Conservation (phyloP, 768 basidiomycete species). For the Clavulina sp. region DNA sequence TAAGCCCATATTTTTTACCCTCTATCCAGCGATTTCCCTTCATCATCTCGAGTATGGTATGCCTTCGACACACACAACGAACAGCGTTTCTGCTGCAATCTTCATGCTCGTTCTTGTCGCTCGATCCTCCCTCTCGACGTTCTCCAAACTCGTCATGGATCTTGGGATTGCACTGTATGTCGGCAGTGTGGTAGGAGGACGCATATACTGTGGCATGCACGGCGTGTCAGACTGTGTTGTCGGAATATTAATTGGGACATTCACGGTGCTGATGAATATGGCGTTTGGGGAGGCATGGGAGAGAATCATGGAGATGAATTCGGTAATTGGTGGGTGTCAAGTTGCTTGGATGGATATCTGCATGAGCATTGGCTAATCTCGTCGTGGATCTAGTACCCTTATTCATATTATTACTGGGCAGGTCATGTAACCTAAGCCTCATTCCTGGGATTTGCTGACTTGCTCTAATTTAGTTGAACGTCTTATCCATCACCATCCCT, state of each 20-base stretch:
- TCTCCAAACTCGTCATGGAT: no score
- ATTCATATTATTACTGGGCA: no score
- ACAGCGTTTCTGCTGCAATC: conserved; percentile 75
- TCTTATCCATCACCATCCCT: conserved; percentile 75
- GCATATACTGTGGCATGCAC: conserved; percentile 81
- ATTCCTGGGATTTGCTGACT: no score
- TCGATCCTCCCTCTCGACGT: no score
- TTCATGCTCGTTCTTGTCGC: conserved; percentile 34
- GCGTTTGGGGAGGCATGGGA: conserved; percentile 24
- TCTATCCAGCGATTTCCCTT: conserved; percentile 41
- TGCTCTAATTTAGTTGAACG: no score
- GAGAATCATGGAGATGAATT: conserved; percentile 17
- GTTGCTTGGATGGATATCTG: background rate
- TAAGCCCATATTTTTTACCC: no score
- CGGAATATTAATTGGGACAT: conserved; percentile 45
- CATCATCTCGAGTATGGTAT: conserved; percentile 90
- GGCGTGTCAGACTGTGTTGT: conserved; percentile 55
- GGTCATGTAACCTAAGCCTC: no score
- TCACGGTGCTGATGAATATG: conserved; percentile 37
- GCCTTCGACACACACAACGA: conserved; percentile 89
- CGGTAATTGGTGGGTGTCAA: conserved; percentile 16
- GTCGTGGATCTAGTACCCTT: conserved; percentile 18
- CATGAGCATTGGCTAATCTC: conserved; percentile 9
- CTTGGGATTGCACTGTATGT: conserved; percentile 42
- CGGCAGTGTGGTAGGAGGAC: conserved; percentile 57